A percentile compares a stretch with the other conserved stretches of the same genome.
Conservation (phyloP, 2,329 filamentous ascomycete genomes). For the Stemphylium vesicarium region DNA sequence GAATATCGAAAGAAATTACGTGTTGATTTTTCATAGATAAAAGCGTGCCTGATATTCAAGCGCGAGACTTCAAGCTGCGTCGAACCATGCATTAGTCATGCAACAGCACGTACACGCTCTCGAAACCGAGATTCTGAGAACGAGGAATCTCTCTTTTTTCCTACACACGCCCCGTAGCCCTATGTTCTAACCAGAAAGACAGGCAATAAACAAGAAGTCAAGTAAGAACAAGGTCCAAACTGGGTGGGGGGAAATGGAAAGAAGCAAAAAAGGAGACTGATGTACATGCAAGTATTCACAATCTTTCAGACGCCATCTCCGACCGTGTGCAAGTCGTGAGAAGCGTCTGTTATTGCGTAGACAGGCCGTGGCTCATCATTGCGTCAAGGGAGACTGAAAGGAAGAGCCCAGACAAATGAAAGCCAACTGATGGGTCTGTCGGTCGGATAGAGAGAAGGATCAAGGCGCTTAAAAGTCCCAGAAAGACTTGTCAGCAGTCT, state of each 20-base stretch:
- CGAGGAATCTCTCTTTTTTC: too few species aligned
- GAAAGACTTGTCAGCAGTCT: slow-evolving; percentile 36
- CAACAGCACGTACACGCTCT: too few species aligned
- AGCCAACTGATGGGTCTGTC: not conserved
- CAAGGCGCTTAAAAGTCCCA: slow-evolving; percentile 38
- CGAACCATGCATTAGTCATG: too few species aligned
- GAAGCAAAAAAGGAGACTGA: not conserved
- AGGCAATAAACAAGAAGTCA: not conserved
- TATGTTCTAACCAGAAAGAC: too few species aligned
- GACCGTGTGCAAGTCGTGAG: not conserved
- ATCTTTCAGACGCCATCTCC: not conserved
- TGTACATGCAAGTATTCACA: not conserved
- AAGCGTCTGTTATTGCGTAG: not conserved
- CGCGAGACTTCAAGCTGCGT: not conserved
- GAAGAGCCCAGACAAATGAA: not conserved
- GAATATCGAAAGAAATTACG: too few species aligned
- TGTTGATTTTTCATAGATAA: too few species aligned
- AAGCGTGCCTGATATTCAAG: not conserved
- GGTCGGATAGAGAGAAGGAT: not conserved
- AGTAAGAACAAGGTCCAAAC: not conserved
- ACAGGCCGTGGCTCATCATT: not conserved
- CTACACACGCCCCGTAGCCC: not conserved
- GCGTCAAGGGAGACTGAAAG: not conserved
- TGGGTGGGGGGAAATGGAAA: not conserved
- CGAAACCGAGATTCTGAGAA: too few species aligned